Evolutionary conservation across 306 rosid genomes (phyloP).

Genomic region (Elaeagnus macrophylla): DNA sequence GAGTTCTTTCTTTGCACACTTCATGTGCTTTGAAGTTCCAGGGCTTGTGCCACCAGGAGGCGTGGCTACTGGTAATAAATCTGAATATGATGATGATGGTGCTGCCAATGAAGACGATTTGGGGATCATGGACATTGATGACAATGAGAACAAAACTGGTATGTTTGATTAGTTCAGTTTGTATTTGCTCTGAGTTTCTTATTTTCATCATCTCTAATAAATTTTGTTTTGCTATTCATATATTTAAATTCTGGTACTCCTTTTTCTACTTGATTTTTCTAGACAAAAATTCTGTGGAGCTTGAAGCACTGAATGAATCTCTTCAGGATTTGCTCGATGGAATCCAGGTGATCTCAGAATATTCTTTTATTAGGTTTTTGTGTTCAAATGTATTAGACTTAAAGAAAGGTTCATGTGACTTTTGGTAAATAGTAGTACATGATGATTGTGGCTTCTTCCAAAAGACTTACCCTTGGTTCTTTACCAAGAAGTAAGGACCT

Average conservation of each 20-base stretch:
- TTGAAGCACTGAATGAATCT: slow-evolving; percentile 68
- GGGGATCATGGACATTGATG: slow-evolving; percentile 82
- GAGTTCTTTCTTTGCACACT: slow-evolving; percentile 86
- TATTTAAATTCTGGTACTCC: slow-evolving; percentile 16
- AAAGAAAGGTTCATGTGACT: too few species aligned
- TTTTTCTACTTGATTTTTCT: slow-evolving; percentile 8
- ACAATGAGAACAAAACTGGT: slow-evolving; percentile 50
- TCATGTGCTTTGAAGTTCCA: slow-evolving; percentile 90
- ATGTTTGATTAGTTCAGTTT: neutral
- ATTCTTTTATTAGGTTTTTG: slow-evolving; percentile 8
- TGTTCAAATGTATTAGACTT: neutral
- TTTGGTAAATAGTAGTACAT: too few species aligned
- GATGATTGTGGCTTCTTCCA: neutral
- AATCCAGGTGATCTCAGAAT: slow-evolving; percentile 54
- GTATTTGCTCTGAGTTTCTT: too few species aligned
- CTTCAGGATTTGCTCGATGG: slow-evolving; percentile 95
- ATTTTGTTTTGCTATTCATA: slow-evolving; percentile 9
- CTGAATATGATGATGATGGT: slow-evolving; percentile 33
- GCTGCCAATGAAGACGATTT: slow-evolving; percentile 63
- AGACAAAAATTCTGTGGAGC: slow-evolving; percentile 59
- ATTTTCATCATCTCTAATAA: neutral
- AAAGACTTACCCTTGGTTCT: neutral
- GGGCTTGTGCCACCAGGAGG: slow-evolving; percentile 83
- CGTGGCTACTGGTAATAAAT: slow-evolving; percentile 49
- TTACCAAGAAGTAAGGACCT: neutral